phyloP scores from a whole-genome alignment of 2,329 filamentous ascomycete genomes.

The Aspergillus floridensis region DNA sequence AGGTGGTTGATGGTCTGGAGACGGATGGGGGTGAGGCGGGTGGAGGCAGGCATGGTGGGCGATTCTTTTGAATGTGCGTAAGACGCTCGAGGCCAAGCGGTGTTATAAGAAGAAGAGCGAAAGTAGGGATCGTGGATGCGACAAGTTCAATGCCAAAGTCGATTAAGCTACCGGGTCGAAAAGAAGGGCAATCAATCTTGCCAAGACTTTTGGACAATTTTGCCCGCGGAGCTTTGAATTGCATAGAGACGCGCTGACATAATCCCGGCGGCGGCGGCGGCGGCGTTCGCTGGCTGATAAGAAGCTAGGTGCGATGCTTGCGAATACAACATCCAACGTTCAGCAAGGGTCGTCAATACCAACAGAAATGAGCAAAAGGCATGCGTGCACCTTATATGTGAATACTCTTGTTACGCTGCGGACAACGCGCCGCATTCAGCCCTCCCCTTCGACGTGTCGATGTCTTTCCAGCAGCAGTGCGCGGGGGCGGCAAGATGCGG shows the following conservation, averaged over 20 bases:
- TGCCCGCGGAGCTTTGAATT: conserved; percentile 25
- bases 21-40: conserved; percentile 45
- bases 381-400: conserved; percentile 17
- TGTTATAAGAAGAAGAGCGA: neutral
- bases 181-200: conserved; percentile 17
- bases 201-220: conserved; percentile 22
- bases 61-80: too few species aligned
- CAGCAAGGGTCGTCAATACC: neutral
- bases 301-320: too few species aligned
- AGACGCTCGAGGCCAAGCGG: neutral
- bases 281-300: neutral
- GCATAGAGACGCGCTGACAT: conserved; percentile 27
- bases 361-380: conserved; percentile 22
- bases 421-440: conserved; percentile 7
- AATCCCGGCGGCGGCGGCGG: conserved; percentile 14
- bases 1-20: conserved; percentile 53
- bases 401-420: conserved; percentile 14
- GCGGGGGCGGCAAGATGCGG: conserved; percentile 26
- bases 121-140: neutral
- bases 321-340: neutral
- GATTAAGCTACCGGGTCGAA: conserved; percentile 1
- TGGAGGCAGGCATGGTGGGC: conserved; percentile 43
- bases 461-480: conserved; percentile 22
- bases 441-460: conserved; percentile 1
- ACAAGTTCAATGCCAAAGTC: conserved; percentile 13